Evolutionary conservation across 331 rosid genomes (phyloP).

Genomic region (Malus hybrid): DNA sequence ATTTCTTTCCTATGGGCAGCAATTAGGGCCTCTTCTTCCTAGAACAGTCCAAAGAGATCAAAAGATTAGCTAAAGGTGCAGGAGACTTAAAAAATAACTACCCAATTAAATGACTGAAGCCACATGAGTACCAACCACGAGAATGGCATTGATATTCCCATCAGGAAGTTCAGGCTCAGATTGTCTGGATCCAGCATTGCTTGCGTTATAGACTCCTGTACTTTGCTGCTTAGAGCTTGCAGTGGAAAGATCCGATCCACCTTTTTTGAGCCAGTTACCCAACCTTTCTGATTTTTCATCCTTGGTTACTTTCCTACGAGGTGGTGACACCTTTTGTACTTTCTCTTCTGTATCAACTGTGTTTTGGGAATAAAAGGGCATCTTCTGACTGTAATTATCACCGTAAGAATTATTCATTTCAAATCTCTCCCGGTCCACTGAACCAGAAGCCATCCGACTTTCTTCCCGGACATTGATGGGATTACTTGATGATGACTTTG

Average conservation of each 20-base stretch:
- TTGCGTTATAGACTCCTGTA: constrained; percentile 35
- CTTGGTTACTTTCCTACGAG: constrained; percentile 59
- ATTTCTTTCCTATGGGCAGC: constrained; percentile 97
- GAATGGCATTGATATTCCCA: constrained; percentile 69
- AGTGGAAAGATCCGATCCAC: constrained; percentile 45
- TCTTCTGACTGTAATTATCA: constrained; percentile 51
- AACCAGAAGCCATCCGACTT: constrained; percentile 36
- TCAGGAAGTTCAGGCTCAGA: constrained; percentile 52
- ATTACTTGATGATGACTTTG: constrained; percentile 38
- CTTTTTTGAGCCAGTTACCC: constrained; percentile 51
- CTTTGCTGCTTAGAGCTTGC: constrained; percentile 52
- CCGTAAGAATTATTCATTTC: constrained; percentile 46
- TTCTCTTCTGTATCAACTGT: constrained; percentile 51
- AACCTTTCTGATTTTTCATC: constrained; percentile 76
- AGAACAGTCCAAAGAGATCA: constrained; percentile 15
- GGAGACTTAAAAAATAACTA: neutral
- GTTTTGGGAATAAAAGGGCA: constrained; percentile 44
- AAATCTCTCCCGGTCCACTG: constrained; percentile 46
- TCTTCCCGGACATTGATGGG: constrained; percentile 47
- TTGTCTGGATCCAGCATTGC: constrained; percentile 38
- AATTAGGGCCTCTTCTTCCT: constrained; percentile 95
- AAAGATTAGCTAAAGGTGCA: constrained; percentile 12
- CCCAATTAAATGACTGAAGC: constrained; percentile 1
- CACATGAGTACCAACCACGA: constrained; percentile 58
- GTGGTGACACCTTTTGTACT: constrained; percentile 84